Percentiles rank a stretch among this genome's conserved stretches.
Conservation (phyloP, 2,329 filamentous ascomycete genomes). For the Daldinia sp. region DNA sequence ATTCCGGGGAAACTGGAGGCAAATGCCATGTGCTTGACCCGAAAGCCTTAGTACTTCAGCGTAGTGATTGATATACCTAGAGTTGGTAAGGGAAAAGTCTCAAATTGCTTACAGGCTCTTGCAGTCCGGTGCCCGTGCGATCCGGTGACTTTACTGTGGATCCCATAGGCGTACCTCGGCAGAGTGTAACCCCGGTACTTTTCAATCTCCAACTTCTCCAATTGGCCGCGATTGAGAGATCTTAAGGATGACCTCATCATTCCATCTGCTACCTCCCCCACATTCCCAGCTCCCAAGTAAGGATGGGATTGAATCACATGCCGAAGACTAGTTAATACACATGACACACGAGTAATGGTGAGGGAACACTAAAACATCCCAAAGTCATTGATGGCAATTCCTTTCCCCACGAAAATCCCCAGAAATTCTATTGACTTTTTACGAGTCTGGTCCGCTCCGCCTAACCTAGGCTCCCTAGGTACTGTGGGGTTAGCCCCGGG, state of each 20-base stretch:
- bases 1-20: conserved; percentile 1
- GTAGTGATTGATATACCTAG: background rate
- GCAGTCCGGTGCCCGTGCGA: background rate
- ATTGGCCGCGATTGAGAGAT: background rate
- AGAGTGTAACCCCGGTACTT: conserved; percentile 22
- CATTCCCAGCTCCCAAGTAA: conserved; percentile 31
- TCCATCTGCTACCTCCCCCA: conserved; percentile 6
- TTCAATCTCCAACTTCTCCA: conserved; percentile 9
- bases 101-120: conserved; percentile 1
- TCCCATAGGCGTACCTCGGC: conserved; percentile 4
- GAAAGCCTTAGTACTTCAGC: background rate
- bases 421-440: conserved; percentile 15
- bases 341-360: conserved; percentile 31
- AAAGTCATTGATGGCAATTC: conserved; percentile 29
- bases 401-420: conserved; percentile 39
- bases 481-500: conserved; percentile 19
- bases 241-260: conserved; percentile 33
- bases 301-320: conserved; percentile 32
- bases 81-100: conserved; percentile 11
- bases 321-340: conserved; percentile 18
- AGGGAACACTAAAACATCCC: conserved; percentile 8
- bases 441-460: background rate
- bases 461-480: conserved; percentile 16
- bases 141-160: conserved; percentile 9
- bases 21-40: conserved; percentile 20